Percentiles rank a stretch among this genome's conserved stretches.
These are phyloP conservation scores for Microcyclospora tardicrescens DNA, from an alignment of 2,329 filamentous ascomycete genomes.

Conservation along the genomic window DNA sequence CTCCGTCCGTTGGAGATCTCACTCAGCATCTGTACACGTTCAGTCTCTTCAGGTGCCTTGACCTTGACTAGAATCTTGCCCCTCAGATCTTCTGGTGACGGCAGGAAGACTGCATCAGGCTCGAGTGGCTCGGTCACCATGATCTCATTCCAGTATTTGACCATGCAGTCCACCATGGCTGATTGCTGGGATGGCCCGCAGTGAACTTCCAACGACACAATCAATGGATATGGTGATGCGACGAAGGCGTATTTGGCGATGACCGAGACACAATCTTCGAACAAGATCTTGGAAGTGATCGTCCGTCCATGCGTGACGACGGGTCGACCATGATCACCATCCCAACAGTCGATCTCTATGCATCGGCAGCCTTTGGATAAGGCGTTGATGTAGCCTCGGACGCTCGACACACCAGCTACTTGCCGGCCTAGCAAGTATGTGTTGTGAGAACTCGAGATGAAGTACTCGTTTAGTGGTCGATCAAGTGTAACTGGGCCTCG, in stretches of 20 bases:
- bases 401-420: conserved; percentile 77
- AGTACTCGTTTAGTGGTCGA: conserved; percentile 88
- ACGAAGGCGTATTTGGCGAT: conserved; percentile 92
- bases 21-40: conserved; percentile 28
- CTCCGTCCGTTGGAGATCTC: conserved; percentile 25
- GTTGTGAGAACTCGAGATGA: conserved; percentile 96
- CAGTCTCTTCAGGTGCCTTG: conserved; percentile 54
- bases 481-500: conserved; percentile 43
- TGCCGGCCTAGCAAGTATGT: conserved; percentile 90
- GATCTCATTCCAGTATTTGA: conserved; percentile 65
- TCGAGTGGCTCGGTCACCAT: conserved; percentile 67
- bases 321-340: conserved; percentile 75
- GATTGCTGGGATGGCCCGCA: conserved; percentile 73
- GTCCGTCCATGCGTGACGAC: conserved; percentile 86
- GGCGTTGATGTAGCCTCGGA: conserved; percentile 86
- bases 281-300: conserved; percentile 76
- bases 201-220: conserved; percentile 91
- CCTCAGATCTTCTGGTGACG: conserved; percentile 75
- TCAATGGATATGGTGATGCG: conserved; percentile 75
- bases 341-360: conserved; percentile 97
- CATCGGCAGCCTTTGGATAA: conserved; percentile 83
- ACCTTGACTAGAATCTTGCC: conserved; percentile 85
- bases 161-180: conserved; percentile 82
- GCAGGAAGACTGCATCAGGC: conserved; percentile 53
- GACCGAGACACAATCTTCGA: conserved; percentile 80